Conservation (phyloP, 2,329 filamentous ascomycete genomes). For the Penicillium sp. region DNA sequence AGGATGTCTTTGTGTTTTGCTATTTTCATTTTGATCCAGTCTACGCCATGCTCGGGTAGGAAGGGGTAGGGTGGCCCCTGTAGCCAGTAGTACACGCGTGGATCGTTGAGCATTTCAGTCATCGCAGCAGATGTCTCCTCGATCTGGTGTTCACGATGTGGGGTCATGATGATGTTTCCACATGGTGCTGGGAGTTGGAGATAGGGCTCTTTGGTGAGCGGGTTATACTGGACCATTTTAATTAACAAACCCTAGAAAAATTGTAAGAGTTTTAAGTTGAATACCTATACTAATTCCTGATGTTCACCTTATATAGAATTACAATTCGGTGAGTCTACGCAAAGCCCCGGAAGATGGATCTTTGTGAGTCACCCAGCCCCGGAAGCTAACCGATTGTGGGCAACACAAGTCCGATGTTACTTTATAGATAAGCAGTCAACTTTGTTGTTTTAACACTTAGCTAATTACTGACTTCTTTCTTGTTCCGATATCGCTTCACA, state of each 20-base stretch:
- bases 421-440: background rate
- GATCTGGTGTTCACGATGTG: conserved; percentile 16
- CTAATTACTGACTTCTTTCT: background rate
- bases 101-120: conserved; percentile 25
- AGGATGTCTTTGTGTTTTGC: background rate
- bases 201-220: conserved; percentile 23
- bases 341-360: background rate
- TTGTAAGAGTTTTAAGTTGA: background rate
- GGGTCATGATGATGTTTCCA: conserved; percentile 28
- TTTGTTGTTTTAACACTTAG: background rate
- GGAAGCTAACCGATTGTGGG: background rate
- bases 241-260: background rate
- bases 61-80: conserved; percentile 28
- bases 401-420: background rate
- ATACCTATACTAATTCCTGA: background rate
- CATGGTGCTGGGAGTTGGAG: conserved; percentile 25
- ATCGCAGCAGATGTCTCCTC: conserved; percentile 12
- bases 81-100: conserved; percentile 22
- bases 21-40: conserved; percentile 10
- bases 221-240: conserved; percentile 22
- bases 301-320: background rate
- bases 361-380: background rate
- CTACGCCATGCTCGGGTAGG: conserved; percentile 16
- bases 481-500: background rate
- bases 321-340: background rate